Percentiles rank a stretch among this genome's conserved stretches.
These are phyloP conservation scores for Trichoderma harzianum DNA, from an alignment of 2,329 filamentous ascomycete genomes.

Conservation along the genomic window DNA sequence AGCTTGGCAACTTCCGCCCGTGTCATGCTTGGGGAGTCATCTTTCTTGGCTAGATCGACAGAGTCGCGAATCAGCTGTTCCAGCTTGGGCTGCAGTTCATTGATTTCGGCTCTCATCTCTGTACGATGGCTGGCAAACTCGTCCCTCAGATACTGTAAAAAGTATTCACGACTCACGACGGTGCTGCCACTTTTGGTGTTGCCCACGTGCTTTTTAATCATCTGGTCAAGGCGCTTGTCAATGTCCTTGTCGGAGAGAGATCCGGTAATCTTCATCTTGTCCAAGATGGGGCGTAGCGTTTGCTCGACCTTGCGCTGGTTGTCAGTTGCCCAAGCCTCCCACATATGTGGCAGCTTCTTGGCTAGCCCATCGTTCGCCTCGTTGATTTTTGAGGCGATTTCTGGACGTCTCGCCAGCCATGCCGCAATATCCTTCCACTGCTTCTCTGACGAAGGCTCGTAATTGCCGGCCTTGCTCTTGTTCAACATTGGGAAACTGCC, in stretches of 20 bases:
- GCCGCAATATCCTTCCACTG: conserved; percentile 47
- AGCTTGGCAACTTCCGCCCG: conserved; percentile 40
- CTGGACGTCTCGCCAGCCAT: conserved; percentile 38
- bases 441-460: conserved; percentile 41
- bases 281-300: conserved; percentile 30
- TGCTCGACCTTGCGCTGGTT: conserved; percentile 43
- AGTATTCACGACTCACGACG: conserved; percentile 48
- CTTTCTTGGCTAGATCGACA: conserved; percentile 28
- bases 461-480: conserved; percentile 34
- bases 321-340: conserved; percentile 51
- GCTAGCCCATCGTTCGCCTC: conserved; percentile 28
- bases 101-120: conserved; percentile 41
- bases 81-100: conserved; percentile 35
- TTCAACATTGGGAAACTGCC: conserved; percentile 46
- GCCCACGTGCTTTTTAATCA: conserved; percentile 37
- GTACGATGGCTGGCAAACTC: conserved; percentile 37
- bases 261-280: conserved; percentile 35
- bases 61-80: conserved; percentile 32
- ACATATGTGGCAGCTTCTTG: conserved; percentile 38
- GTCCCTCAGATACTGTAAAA: conserved; percentile 42
- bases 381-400: conserved; percentile 29
- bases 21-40: conserved; percentile 33
- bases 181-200: conserved; percentile 32
- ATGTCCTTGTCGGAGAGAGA: conserved; percentile 32
- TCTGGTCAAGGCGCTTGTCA: conserved; percentile 34